Evolutionary conservation across 2,329 filamentous ascomycete species (phyloP), one percentile per base, ranked within the genome.

Genomic region (Bertia moriformis): DNA sequence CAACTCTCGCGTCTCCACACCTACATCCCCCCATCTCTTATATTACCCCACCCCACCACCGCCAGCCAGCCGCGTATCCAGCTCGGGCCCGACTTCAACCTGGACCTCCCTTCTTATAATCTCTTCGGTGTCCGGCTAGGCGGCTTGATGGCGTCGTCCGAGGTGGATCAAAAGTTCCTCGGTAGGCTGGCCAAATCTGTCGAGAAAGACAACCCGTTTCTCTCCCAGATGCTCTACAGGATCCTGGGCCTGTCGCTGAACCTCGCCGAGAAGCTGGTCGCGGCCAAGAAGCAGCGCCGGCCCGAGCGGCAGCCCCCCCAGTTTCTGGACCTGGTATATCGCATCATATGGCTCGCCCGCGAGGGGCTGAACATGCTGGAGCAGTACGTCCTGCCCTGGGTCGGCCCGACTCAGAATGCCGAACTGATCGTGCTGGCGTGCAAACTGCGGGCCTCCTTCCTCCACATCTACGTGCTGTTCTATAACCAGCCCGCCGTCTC

Each of bases 91-190:
- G n/a, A n/a, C n/a, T n/a, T n/a, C n/a, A n/a, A n/a, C n/a, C n/a
- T n/a, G n/a, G n/a, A 18, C 29, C 30, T 20, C 38, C 41, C 29
- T 27, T 14, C 14, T 18, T 39, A n/a, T 15, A n/a, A n/a, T n/a
- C n/a, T n/a, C n/a, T n/a, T n/a, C n/a, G n/a, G n/a, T n/a, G n/a
- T 4, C 14, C 36, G 39, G 36, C 37, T 22, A 37, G 5, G 18
- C 19, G 32, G 14, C 36, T 42, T 43, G 45, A 98, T 96, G 91
- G 91, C 91, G 63, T 91, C 88, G 55, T 91, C 87, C 44, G 86
- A 94, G 62, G 86, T 96, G 45, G 91, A 98, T 59, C 88, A 94
- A 64, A 98, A 96, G 64, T 94, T 93, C 61, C 71, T 98, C 52
- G 87, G 86, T 62, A 80, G 78, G 54, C 79, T 94, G 55, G 89